Percentiles rank a stretch among this genome's conserved stretches.
phyloP scores from a whole-genome alignment of 441 rosid genomes.

The Flueggea neowawraea region DNA sequence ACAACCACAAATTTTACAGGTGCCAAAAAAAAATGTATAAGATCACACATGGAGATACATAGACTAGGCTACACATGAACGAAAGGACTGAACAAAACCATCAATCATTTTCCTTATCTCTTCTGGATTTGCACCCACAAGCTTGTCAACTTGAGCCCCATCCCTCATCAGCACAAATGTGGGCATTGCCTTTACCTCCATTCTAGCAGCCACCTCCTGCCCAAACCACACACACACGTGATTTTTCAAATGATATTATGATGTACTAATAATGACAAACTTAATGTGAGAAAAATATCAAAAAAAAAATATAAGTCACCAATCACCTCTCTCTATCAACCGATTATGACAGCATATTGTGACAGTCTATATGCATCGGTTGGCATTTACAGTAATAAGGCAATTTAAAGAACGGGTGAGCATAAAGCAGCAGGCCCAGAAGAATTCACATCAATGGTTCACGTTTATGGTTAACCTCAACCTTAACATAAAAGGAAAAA shows the following conservation, averaged over 20 bases:
- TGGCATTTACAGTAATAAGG: neutral
- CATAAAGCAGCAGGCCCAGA: no score
- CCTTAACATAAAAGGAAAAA: no score
- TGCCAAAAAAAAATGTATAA: neutral
- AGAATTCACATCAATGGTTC: no score
- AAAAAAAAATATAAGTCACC: neutral
- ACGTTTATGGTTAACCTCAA: no score
- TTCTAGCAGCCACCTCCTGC: conserved; percentile 64
- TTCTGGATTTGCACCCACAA: conserved; percentile 88
- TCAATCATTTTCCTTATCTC: conserved; percentile 81
- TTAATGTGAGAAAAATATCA: neutral
- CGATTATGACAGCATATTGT: neutral
- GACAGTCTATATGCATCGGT: neutral
- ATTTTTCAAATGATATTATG: no score
- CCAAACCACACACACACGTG: neutral
- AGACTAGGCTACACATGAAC: conserved; percentile 25
- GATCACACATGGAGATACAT: neutral
- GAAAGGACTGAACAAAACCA: conserved; percentile 51
- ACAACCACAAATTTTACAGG: no score
- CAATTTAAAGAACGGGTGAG: neutral
- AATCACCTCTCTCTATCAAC: neutral
- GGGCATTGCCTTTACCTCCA: conserved; percentile 92
- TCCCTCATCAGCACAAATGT: conserved; percentile 76
- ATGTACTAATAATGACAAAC: neutral
- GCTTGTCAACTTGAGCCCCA: conserved; percentile 56